Evolutionary conservation across 768 basidiomycete species (phyloP), one percentile per base, ranked within the genome.

Genomic region (Termitomyces sp.): DNA sequence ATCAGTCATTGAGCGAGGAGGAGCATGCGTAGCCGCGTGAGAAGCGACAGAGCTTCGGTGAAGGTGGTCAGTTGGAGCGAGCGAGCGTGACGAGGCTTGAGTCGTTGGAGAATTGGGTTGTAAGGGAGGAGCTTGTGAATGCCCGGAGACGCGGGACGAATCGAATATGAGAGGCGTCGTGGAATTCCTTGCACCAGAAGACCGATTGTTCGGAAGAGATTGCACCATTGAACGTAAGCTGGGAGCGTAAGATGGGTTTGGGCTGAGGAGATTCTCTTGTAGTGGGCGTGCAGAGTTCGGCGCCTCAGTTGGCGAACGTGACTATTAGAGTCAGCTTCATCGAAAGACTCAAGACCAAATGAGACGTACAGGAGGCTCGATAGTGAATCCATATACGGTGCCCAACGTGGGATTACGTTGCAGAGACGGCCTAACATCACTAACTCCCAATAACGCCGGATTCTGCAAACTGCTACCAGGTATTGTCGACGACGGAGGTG

Each of bases 341-440:
- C 50, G 3, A 47, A 46, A n/a, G 39, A 32, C 0, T 1, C 42
- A 31, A 24, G 12, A 7, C 9, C 32, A 37, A 2, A 42, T n/a
- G 8, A 48, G 26, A 63, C 65, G 18, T 57, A 67, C 66, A 5
- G 66, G 65, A 46, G 65, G 56, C 36, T 59, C 59, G 18, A 67
- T 59, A 14, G 54, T 63, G 44, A 67, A 63, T 18, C 62, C 63
- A n/a, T 62, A 58, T 49, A 58, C 29, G 42, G 62, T 54, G 36
- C 54, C 32, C 58, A 55, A 58, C 10, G 57, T 62, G 7, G 24
- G 44, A 7, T 48, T 41, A 5, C 46, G 59, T 34, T 55, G 41
- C 3, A 60, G 44, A 24, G 43, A n/a, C 13, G 49, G 59, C 12
- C 54, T 27, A 44, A 20, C 31, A 37, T 41, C 58, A n/a, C 29